Conservation (phyloP, 2,329 filamentous ascomycete genomes). For the Ceratocystis variospora region DNA sequence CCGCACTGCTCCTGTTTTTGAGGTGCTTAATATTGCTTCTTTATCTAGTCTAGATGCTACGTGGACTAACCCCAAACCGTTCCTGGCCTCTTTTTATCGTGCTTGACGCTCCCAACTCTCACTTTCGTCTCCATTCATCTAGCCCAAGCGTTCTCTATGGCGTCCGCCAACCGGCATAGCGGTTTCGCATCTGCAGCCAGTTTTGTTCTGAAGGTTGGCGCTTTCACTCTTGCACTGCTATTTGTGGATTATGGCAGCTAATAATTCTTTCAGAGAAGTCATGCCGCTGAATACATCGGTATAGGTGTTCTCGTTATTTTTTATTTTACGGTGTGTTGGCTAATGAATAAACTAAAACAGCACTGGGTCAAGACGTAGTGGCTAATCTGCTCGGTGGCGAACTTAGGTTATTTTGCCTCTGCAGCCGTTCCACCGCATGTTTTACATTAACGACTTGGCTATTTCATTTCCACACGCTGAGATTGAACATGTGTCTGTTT, state of each 20-base stretch:
- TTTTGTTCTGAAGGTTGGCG: neutral
- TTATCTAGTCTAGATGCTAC: too few relatives aligned
- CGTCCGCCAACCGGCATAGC: neutral
- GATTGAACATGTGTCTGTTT: conserved; percentile 66
- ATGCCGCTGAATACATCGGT: conserved; percentile 78
- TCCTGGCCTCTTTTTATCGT: neutral
- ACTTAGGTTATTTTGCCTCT: conserved; percentile 40
- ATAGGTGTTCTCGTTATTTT: conserved; percentile 54
- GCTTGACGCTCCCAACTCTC: neutral
- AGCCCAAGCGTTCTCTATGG: neutral
- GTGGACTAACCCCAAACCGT: too few relatives aligned
- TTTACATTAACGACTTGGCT: conserved; percentile 69
- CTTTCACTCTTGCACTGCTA: neutral
- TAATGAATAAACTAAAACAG: neutral
- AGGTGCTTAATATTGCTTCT: too few relatives aligned
- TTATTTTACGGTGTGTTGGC: conserved; percentile 46
- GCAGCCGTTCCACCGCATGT: conserved; percentile 88
- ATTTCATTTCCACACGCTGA: conserved; percentile 80
- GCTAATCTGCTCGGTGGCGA: neutral
- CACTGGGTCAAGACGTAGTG: neutral
- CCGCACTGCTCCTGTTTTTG: too few relatives aligned
- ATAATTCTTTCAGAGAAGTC: conserved; percentile 46
- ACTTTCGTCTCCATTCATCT: neutral
- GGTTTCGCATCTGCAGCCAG: neutral
- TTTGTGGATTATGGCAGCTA: neutral